Evolutionary conservation across 1,139 yeast genomes (phyloP).

Genomic region (Zygoascus hellenicus): DNA sequence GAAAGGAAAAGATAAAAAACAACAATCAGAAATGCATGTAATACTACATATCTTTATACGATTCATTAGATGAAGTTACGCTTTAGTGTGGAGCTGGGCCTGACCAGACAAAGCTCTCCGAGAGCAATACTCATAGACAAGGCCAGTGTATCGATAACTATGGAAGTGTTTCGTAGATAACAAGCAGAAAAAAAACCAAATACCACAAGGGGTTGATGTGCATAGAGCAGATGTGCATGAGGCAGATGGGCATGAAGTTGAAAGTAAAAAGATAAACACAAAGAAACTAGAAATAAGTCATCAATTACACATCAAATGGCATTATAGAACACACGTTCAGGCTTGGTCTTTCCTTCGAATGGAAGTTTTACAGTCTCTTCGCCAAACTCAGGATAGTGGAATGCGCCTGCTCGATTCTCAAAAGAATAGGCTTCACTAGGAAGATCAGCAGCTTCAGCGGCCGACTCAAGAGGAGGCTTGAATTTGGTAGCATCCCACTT

Average conservation of each 20-base stretch:
- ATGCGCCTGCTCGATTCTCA: constrained; percentile 21
- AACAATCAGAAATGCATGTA: background rate
- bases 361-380: constrained; percentile 15
- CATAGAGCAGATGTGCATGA: too few relatives aligned
- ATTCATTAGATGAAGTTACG: too few relatives aligned
- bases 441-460: constrained; percentile 39
- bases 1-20: too few relatives aligned
- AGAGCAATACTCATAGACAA: too few relatives aligned
- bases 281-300: background rate
- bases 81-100: too few relatives aligned
- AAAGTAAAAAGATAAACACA: background rate
- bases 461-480: constrained; percentile 38
- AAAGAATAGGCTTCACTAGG: constrained; percentile 15
- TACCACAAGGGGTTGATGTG: too few relatives aligned
- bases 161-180: too few relatives aligned
- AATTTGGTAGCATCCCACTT: constrained; percentile 41
- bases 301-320: background rate
- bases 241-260: too few relatives aligned
- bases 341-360: constrained; percentile 14
- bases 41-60: too few relatives aligned
- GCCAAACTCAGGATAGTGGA: constrained; percentile 18
- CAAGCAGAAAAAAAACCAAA: too few relatives aligned
- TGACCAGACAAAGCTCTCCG: too few relatives aligned
- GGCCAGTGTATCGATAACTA: too few relatives aligned
- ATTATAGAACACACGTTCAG: constrained; percentile 17